These are phyloP conservation scores for Fragaria nilgerrensis DNA, from an alignment of 306 rosid genomes.

Conservation along the genomic window DNA sequence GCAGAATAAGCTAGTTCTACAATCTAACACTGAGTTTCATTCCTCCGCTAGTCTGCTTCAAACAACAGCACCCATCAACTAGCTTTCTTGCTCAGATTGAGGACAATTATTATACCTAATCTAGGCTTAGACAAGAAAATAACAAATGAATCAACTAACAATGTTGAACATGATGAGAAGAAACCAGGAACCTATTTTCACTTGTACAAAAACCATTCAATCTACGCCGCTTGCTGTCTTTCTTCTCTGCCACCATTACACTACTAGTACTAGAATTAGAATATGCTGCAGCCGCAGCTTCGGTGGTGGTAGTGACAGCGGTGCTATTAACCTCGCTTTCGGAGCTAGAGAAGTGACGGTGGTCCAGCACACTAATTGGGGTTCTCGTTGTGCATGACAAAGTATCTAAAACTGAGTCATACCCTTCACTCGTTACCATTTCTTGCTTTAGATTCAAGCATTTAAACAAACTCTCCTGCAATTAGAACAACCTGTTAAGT, in stretches of 20 bases:
- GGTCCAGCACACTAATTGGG: conserved; percentile 46
- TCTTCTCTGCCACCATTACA: conserved; percentile 5
- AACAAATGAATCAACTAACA: conserved; percentile 11
- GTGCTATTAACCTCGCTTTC: conserved; percentile 15
- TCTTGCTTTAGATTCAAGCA: conserved; percentile 51
- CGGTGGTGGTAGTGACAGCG: background rate
- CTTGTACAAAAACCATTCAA: conserved; percentile 16
- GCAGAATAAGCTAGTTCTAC: background rate
- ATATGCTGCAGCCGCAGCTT: background rate
- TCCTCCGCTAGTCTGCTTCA: background rate
- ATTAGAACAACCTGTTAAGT: background rate
- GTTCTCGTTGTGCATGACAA: conserved; percentile 35
- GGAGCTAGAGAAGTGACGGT: conserved; percentile 7
- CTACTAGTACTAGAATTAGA: conserved; percentile 25
- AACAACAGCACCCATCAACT: background rate
- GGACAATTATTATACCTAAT: background rate
- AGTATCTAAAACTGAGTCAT: conserved; percentile 27
- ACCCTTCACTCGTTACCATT: conserved; percentile 29
- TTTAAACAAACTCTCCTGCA: conserved; percentile 48
- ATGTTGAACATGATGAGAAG: conserved; percentile 20
- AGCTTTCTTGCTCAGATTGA: background rate
- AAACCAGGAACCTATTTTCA: conserved; percentile 23
- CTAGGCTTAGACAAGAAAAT: background rate
- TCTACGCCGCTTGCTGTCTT: conserved; percentile 13
- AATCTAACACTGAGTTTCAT: background rate